These are phyloP conservation scores for Pichia sporocuriosa DNA, from an alignment of 805 yeast species.

Conservation along the genomic window DNA sequence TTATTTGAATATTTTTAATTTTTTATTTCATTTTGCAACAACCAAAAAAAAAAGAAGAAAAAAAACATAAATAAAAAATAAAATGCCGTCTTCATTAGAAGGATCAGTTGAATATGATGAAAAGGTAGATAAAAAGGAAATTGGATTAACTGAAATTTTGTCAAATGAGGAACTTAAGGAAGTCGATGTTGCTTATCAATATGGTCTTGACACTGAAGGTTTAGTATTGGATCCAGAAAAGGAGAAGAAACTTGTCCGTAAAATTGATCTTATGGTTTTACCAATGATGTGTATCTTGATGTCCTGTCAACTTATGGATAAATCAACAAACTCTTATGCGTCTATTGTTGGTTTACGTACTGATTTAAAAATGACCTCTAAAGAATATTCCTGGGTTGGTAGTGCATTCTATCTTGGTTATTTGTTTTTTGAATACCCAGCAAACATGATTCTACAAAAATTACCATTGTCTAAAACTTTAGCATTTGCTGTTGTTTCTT, in stretches of 20 bases:
- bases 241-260: slow-evolving; percentile 19
- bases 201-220: slow-evolving; percentile 4
- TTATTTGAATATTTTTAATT: no score
- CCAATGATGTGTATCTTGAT: slow-evolving; percentile 27
- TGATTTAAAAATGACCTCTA: slow-evolving; percentile 36
- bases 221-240: slow-evolving; percentile 6
- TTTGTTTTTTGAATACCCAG: slow-evolving; percentile 40
- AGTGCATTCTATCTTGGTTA: slow-evolving; percentile 36
- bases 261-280: slow-evolving; percentile 31
- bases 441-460: slow-evolving; percentile 34
- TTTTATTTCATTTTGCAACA: no score
- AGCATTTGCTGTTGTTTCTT: slow-evolving; percentile 31
- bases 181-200: slow-evolving; percentile 6
- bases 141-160: slow-evolving; percentile 1
- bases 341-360: slow-evolving; percentile 38
- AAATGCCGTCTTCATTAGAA: no score
- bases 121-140: not conserved
- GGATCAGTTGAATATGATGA: no score
- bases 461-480: slow-evolving; percentile 33
- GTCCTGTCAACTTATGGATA: slow-evolving; percentile 34
- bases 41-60: no score
- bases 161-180: slow-evolving; percentile 5
- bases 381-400: slow-evolving; percentile 42
- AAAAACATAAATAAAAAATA: no score
- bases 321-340: slow-evolving; percentile 37